Evolutionary conservation across 2,329 filamentous ascomycete genomes (phyloP).

Genomic region (Monosporascus sp.): DNA sequence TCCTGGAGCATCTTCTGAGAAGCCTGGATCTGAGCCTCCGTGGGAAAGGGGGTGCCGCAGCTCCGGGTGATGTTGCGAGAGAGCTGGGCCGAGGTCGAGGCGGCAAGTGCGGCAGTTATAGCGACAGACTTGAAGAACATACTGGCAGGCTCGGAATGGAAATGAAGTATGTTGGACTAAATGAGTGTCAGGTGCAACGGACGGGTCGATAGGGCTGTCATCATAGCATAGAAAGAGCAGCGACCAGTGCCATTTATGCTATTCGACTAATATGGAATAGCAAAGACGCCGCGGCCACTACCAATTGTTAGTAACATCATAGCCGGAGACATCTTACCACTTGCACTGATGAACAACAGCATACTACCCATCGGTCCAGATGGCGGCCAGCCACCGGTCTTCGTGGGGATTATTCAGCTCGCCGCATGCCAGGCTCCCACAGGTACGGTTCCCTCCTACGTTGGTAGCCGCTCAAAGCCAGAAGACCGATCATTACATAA

Average conservation of each 20-base stretch:
- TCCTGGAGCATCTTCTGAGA: constrained; percentile 18
- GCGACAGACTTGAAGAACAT: background rate
- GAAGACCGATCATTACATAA: no score
- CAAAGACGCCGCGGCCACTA: background rate
- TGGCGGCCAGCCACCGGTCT: background rate
- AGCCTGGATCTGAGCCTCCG: constrained; percentile 18
- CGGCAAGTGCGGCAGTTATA: background rate
- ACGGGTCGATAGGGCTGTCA: background rate
- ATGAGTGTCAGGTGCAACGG: background rate
- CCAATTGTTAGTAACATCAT: background rate
- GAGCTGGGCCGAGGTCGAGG: background rate
- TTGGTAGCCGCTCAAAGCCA: no score
- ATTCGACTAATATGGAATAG: background rate
- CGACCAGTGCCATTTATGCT: background rate
- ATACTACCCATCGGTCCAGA: background rate
- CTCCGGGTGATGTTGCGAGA: background rate
- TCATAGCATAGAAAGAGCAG: background rate
- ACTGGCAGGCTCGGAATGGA: background rate
- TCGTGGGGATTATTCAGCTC: no score
- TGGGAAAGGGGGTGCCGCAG: constrained; percentile 24
- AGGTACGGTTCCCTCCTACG: no score
- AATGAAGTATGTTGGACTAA: background rate
- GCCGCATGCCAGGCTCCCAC: no score
- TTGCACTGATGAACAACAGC: background rate
- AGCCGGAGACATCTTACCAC: background rate